Evolutionary conservation across 2,329 filamentous ascomycete genomes (phyloP), one percentile per base, ranked within the genome.

Genomic region (Hypoxylon sp.): DNA sequence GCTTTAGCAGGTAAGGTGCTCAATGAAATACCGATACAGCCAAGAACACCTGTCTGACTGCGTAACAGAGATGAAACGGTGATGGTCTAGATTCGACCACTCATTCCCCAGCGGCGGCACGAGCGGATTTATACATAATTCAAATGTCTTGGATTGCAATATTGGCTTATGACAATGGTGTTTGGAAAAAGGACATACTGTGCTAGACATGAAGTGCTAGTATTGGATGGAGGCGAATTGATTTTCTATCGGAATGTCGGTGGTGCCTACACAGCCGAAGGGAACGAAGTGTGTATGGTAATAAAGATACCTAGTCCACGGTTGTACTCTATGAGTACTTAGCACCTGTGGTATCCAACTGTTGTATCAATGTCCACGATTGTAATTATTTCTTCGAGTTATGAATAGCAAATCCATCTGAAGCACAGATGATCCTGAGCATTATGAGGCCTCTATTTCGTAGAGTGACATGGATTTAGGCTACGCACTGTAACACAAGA

Each of bases 1-100:
- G 42, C 60, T 35, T 38, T 65, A 9, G 57, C 58, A 20, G 63
- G 63, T 63, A 48, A 58, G 60, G 11, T 8, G 5, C 27, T 21
- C 24, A 10, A 9, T 13, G 10, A 8, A 13, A 21, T 15, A 2
- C 23, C 3, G 15, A 8, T 35, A 2, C 3, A 33, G 2, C 6
- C 9, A n/a, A 20, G 15, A 21, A 9, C 1, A 38, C 23, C 42
- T 26, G 21, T 48, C 55, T 55, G 42, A 60, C 18, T 24, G 3
- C 24, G 18, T 42, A 10, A 6, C 18, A 63, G 60, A 63, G 17
- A 58, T 43, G 1, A 60, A 38, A 27, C 43, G 60, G n/a, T 63
- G 23, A 55, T 24, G 18, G 6, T 21, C 37, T 21, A 1, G 9
- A 4, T n/a, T 11, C n/a, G 18, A 20, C 37, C 10, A 23, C 31